Base-by-base conservation (phyloP, 169 alveolate genomes). In the Cryptosporidium xiaoi region DNA sequence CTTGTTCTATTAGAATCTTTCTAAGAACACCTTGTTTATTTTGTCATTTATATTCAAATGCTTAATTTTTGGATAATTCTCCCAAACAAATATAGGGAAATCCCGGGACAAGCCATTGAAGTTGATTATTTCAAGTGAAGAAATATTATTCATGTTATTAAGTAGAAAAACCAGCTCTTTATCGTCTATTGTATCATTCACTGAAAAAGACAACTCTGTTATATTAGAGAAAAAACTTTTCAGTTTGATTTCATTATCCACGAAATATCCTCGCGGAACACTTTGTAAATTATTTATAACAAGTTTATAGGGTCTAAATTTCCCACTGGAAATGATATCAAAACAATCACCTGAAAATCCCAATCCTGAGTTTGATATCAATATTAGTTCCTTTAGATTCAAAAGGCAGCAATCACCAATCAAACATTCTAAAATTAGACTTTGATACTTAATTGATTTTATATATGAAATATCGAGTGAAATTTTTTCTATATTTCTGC, bases 21-120 rank as follows among this genome's bases (percentile, higher is more conserved):
- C 83, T 31, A 69, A 18, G n/a, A 69, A 53, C 27, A 69, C 68
- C 53, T 69, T 69, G 34, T 44, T 69, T 53, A 51, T 69, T 27
- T 36, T 33, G 36, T 33, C 60, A 10, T 51, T 29, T 31, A 69
- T 51, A 34, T 33, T 69, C 33, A 69, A 51, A 24, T 51, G 56
- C 44, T 53, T 69, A 51, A 69, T 69, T n/a, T 36, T 13, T 69
- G 8, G 83, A 64, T 51, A 69, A 29, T 51, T 53, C 40, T 69
- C 66, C 83, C 83, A 69, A 69, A 69, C 56, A 31, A 34, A 36
- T 33, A 8, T 51, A 7, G 83, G 83, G 20, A 69, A 53, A 31
- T 69, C 34, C 33, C 10, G 24, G 1, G 83, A 69, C 31, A 53
- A 33, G 31, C 56, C 56, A 29, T 53, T 56, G 24, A 69, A 69